Percentiles rank a stretch among this genome's conserved stretches.
Evolutionary conservation across 2,329 filamentous ascomycete genomes (phyloP).

Genomic region (Huntiella omanensis): DNA sequence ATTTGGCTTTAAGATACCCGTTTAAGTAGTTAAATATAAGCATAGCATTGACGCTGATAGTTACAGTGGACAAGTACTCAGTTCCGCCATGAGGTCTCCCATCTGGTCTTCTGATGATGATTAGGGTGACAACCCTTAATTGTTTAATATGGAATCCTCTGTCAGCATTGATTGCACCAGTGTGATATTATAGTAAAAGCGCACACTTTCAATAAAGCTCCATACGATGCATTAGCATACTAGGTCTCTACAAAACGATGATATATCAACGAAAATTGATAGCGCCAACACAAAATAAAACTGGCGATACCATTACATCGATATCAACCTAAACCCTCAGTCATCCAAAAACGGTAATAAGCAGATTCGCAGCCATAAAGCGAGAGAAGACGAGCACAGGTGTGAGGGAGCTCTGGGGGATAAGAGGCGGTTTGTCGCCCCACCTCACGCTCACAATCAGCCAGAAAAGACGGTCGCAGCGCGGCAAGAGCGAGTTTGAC

Average conservation of each 20-base stretch:
- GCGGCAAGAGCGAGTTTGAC: constrained; percentile 2
- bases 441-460: constrained; percentile 8
- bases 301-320: neutral
- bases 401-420: constrained; percentile 12
- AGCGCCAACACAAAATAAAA: neutral
- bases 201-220: no score
- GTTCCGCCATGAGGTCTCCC: no score
- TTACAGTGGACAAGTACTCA: no score
- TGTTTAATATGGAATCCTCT: no score
- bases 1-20: neutral
- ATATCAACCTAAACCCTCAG: neutral
- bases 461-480: constrained; percentile 4
- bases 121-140: no score
- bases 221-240: neutral
- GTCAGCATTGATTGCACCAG: no score
- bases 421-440: constrained; percentile 8
- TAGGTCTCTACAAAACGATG: neutral
- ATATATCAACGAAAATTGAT: neutral
- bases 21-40: neutral
- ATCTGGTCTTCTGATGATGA: no score
- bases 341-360: constrained; percentile 6
- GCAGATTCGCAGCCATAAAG: constrained; percentile 6
- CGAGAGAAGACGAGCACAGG: constrained; percentile 11
- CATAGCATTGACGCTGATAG: neutral
- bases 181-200: no score